Evolutionary conservation across 2,329 filamentous ascomycete genomes (phyloP).

Genomic region (Endocalyx cinctus): DNA sequence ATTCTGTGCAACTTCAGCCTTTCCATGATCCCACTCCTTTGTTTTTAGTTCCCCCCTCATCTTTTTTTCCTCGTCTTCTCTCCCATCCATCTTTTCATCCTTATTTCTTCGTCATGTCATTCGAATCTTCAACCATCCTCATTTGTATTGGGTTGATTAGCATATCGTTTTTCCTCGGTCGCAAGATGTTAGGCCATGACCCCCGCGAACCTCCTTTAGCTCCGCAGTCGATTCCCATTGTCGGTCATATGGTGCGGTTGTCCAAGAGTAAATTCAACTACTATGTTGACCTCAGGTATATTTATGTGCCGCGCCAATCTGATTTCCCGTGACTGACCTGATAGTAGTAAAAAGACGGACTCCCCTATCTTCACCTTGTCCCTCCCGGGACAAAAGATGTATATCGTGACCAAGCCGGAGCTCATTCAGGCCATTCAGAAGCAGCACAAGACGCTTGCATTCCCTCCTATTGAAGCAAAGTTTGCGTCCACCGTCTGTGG

Average conservation of each 20-base stretch:
- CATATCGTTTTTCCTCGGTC: constrained; percentile 6
- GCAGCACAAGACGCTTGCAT: constrained; percentile 30
- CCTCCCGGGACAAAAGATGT: constrained; percentile 36
- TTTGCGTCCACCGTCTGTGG: constrained; percentile 26
- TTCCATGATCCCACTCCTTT: too few relatives aligned
- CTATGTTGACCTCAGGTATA: constrained; percentile 27
- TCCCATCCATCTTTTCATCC: too few relatives aligned
- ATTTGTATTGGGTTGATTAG: constrained; percentile 4
- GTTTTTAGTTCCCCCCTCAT: too few relatives aligned
- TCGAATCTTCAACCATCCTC: too few relatives aligned
- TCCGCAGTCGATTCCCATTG: constrained; percentile 23
- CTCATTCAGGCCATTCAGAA: constrained; percentile 35
- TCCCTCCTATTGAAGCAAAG: constrained; percentile 32
- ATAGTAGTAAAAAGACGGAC: constrained; percentile 10
- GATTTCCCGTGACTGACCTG: background rate
- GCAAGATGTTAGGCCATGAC: constrained; percentile 20
- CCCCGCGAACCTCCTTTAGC: constrained; percentile 27
- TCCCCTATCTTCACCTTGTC: constrained; percentile 36
- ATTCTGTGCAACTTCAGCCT: too few relatives aligned
- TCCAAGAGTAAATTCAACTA: constrained; percentile 25
- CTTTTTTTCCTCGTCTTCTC: too few relatives aligned
- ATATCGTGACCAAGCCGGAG: constrained; percentile 32
- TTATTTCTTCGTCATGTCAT: too few relatives aligned
- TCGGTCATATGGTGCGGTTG: constrained; percentile 28
- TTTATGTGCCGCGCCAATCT: background rate